A percentile compares a stretch with the other conserved stretches of the same genome.
These are phyloP conservation scores for Hyaloscypha variabilis DNA, from an alignment of 495 filamentous ascomycete genomes.

Conservation along the genomic window DNA sequence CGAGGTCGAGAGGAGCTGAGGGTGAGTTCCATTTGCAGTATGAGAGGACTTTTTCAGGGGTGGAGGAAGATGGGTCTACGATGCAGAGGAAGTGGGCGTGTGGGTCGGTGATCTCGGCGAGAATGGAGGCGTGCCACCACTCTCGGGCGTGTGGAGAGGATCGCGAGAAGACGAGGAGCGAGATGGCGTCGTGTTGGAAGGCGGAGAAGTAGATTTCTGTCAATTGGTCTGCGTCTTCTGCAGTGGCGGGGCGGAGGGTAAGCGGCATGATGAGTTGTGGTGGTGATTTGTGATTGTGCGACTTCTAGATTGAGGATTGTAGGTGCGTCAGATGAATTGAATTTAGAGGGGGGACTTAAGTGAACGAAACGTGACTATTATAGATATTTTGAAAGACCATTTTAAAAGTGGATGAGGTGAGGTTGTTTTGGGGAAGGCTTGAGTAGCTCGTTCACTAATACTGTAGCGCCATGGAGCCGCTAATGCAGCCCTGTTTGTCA, in stretches of 20 bases:
- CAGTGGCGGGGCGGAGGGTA: constrained; percentile 32
- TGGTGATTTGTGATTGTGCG: too few relatives aligned
- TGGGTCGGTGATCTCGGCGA: constrained; percentile 31
- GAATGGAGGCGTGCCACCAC: constrained; percentile 28
- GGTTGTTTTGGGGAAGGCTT: neutral
- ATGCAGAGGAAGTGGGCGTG: constrained; percentile 39
- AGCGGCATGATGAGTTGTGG: constrained; percentile 35
- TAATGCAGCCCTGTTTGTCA: neutral
- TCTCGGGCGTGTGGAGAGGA: constrained; percentile 14
- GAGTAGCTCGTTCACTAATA: neutral
- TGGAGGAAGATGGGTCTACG: constrained; percentile 23
- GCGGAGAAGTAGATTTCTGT: constrained; percentile 37
- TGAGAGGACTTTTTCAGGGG: constrained; percentile 25
- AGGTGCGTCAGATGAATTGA: too few relatives aligned
- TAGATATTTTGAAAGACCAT: neutral
- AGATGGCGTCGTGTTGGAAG: constrained; percentile 37
- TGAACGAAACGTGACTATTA: neutral
- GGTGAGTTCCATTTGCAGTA: constrained; percentile 39
- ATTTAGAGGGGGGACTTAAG: too few relatives aligned
- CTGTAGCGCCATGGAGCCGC: neutral
- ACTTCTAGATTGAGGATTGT: too few relatives aligned
- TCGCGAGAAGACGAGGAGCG: constrained; percentile 36
- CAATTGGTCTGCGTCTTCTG: constrained; percentile 34
- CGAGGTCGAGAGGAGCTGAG: constrained; percentile 18
- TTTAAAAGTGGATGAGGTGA: neutral